These are phyloP conservation scores for Trichoderma polysporum DNA, from an alignment of 2,329 filamentous ascomycete genomes.

Conservation along the genomic window DNA sequence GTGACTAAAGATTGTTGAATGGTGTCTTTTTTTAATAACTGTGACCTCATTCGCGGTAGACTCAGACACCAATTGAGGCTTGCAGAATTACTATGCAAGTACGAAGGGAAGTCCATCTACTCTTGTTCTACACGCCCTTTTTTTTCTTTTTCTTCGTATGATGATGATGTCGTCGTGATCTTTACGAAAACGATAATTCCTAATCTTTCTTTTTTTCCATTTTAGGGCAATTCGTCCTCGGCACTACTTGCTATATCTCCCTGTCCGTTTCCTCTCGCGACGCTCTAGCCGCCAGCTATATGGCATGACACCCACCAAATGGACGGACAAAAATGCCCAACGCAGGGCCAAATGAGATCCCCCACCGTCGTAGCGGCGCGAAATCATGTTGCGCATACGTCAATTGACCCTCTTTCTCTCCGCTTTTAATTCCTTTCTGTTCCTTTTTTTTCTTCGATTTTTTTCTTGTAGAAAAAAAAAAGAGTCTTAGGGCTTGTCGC, in stretches of 20 bases:
- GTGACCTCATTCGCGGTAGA: no score
- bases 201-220: no score
- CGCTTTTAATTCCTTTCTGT: background rate
- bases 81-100: no score
- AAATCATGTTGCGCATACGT: constrained; percentile 6
- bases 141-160: no score
- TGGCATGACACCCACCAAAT: background rate
- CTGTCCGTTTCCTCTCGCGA: background rate
- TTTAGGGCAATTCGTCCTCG: background rate
- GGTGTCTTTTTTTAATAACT: background rate
- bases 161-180: background rate
- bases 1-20: background rate
- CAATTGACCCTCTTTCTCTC: constrained; percentile 17
- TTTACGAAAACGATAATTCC: background rate
- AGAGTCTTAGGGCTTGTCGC: background rate
- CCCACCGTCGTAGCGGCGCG: constrained; percentile 5
- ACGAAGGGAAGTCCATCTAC: no score
- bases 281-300: constrained; percentile 13
- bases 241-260: background rate
- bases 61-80: no score
- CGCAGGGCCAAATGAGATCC: background rate
- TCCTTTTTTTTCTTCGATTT: background rate
- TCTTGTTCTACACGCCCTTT: no score
- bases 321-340: background rate
- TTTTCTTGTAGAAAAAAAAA: background rate